Evolutionary conservation across 2,329 filamentous ascomycete genomes (phyloP).

Genomic region (Akanthomyces uredinophilus): DNA sequence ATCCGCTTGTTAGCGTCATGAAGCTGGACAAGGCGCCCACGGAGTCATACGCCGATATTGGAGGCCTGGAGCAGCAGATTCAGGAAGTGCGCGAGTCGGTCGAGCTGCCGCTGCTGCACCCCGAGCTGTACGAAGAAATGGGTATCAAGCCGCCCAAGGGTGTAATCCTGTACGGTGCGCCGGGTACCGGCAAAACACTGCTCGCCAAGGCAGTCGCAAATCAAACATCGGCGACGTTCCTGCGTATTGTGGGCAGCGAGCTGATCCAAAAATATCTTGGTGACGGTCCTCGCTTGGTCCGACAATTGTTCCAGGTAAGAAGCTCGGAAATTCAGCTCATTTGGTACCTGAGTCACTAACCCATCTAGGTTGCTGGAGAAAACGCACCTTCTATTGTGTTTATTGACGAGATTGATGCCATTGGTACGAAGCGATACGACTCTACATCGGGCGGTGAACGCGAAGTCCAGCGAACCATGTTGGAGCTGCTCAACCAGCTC

Average conservation of each 20-base stretch:
- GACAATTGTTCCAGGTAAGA: conserved; percentile 82
- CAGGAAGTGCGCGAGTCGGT: conserved; percentile 98
- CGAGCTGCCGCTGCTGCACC: conserved; percentile 88
- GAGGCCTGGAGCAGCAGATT: conserved; percentile 89
- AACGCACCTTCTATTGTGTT: conserved; percentile 97
- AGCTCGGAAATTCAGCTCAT: not conserved
- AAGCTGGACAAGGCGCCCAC: conserved; percentile 98
- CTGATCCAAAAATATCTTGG: conserved; percentile 98
- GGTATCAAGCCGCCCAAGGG: conserved; percentile 99
- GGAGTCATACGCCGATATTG: conserved; percentile 97
- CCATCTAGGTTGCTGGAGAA: conserved; percentile 73
- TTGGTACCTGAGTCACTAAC: not conserved
- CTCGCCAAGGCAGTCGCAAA: conserved; percentile 97
- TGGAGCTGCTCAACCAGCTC: conserved; percentile 95
- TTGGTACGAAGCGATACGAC: conserved; percentile 97
- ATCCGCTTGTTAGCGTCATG: conserved; percentile 96
- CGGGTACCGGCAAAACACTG: conserved; percentile 93
- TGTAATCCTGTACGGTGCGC: conserved; percentile 96
- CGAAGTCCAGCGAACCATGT: conserved; percentile 96
- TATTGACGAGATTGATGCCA: conserved; percentile 98
- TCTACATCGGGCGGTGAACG: conserved; percentile 95
- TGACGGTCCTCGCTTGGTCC: conserved; percentile 88
- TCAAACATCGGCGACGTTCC: conserved; percentile 96
- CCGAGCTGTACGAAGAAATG: conserved; percentile 99
- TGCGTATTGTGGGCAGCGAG: conserved; percentile 94